Conservation (phyloP, 805 yeast genomes). For the Pichia thaimueangensis region DNA sequence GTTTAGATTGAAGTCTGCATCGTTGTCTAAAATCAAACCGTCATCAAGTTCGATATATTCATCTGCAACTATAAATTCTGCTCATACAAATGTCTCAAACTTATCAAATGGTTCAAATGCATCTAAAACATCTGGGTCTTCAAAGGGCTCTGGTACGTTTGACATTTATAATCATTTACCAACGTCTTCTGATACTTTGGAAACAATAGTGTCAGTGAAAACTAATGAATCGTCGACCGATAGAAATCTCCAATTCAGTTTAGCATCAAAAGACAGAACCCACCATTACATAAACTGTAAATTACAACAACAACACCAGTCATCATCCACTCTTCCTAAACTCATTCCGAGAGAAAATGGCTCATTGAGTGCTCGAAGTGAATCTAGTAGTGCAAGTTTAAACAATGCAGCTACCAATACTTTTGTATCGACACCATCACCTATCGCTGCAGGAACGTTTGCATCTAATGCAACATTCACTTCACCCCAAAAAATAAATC, state of each 20-base stretch:
- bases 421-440: neutral
- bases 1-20: neutral
- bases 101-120: neutral
- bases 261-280: neutral
- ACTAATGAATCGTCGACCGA: neutral
- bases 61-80: neutral
- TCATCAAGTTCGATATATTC: slow-evolving; percentile 9
- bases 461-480: neutral
- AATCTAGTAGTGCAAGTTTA: neutral
- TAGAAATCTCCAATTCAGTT: neutral
- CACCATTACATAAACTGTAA: too few species aligned
- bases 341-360: too few species aligned
- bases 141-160: slow-evolving; percentile 2
- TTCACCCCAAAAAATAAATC: neutral
- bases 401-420: neutral
- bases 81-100: neutral
- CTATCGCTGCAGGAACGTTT: neutral
- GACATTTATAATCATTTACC: neutral
- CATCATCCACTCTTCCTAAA: too few species aligned
- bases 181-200: slow-evolving; percentile 6
- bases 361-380: neutral
- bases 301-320: too few species aligned
- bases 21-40: slow-evolving; percentile 1
- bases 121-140: slow-evolving; percentile 1
- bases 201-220: slow-evolving; percentile 5